Percentiles rank a stretch among this genome's conserved stretches.
These are phyloP conservation scores for Torulaspora delbrueckii DNA, from an alignment of 805 yeast species.

Conservation along the genomic window DNA sequence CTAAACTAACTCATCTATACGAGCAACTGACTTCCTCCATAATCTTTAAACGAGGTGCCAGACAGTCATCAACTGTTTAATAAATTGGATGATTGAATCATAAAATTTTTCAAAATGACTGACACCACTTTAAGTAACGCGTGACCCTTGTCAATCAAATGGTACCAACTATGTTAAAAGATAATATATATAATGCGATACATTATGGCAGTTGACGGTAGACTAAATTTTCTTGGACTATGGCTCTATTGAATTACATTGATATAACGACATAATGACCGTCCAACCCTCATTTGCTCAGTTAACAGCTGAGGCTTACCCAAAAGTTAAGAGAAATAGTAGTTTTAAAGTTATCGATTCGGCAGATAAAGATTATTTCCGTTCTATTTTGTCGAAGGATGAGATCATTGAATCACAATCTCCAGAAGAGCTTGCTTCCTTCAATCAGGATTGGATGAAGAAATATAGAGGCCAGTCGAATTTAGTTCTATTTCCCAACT, in stretches of 20 bases:
- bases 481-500: conserved; percentile 70
- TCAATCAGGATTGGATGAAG: conserved; percentile 82
- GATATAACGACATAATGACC: conserved; percentile 8
- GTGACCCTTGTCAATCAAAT: too few relatives aligned
- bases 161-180: too few relatives aligned
- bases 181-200: not conserved
- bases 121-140: too few relatives aligned
- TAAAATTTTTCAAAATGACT: too few relatives aligned
- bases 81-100: too few relatives aligned
- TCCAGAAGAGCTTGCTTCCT: conserved; percentile 14
- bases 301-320: conserved; percentile 64
- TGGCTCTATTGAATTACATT: not conserved
- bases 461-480: conserved; percentile 76
- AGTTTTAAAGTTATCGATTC: conserved; percentile 47
- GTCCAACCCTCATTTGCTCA: conserved; percentile 11
- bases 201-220: not conserved
- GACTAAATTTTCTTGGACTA: not conserved
- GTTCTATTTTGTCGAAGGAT: conserved; percentile 43
- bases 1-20: too few relatives aligned
- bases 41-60: too few relatives aligned
- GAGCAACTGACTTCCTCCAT: too few relatives aligned
- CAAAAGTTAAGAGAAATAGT: conserved; percentile 45
- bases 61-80: too few relatives aligned
- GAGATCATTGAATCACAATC: conserved; percentile 13
- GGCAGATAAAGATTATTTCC: conserved; percentile 54